Evolutionary conservation across 805 yeast genomes (phyloP).

Genomic region (Zygotorulaspora florentina): DNA sequence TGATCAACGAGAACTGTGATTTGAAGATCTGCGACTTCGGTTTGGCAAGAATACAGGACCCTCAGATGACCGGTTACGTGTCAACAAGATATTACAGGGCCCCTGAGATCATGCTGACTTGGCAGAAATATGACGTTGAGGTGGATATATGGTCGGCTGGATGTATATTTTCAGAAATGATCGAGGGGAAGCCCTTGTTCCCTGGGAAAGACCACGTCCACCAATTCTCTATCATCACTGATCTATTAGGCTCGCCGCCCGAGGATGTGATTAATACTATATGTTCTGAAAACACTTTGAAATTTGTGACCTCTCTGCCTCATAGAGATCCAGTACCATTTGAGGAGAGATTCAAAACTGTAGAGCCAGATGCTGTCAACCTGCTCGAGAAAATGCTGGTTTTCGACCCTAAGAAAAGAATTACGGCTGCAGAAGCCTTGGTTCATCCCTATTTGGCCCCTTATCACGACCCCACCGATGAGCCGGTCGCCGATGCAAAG

Average conservation of each 20-base stretch:
- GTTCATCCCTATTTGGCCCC: slow-evolving; percentile 89
- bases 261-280: slow-evolving; percentile 93
- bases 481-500: slow-evolving; percentile 86
- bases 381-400: slow-evolving; percentile 84
- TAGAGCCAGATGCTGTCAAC: slow-evolving; percentile 85
- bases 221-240: slow-evolving; percentile 95
- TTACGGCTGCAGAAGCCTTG: slow-evolving; percentile 86
- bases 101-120: slow-evolving; percentile 96
- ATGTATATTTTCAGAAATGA: slow-evolving; percentile 95
- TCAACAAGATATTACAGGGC: slow-evolving; percentile 95
- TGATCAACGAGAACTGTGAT: slow-evolving; percentile 87
- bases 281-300: slow-evolving; percentile 89
- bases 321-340: slow-evolving; percentile 89
- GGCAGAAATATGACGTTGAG: slow-evolving; percentile 96
- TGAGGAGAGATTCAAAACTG: slow-evolving; percentile 69
- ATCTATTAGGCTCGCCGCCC: slow-evolving; percentile 93
- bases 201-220: slow-evolving; percentile 99
- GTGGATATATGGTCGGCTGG: slow-evolving; percentile 99
- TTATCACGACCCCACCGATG: slow-evolving; percentile 96
- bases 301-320: slow-evolving; percentile 92
- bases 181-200: slow-evolving; percentile 92
- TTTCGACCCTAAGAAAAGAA: slow-evolving; percentile 91
- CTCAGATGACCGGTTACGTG: slow-evolving; percentile 98
- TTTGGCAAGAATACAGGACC: slow-evolving; percentile 93
- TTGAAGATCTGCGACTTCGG: slow-evolving; percentile 92